Conservation (phyloP, 148 eudicot species). For the Simmondsia chinensis region DNA sequence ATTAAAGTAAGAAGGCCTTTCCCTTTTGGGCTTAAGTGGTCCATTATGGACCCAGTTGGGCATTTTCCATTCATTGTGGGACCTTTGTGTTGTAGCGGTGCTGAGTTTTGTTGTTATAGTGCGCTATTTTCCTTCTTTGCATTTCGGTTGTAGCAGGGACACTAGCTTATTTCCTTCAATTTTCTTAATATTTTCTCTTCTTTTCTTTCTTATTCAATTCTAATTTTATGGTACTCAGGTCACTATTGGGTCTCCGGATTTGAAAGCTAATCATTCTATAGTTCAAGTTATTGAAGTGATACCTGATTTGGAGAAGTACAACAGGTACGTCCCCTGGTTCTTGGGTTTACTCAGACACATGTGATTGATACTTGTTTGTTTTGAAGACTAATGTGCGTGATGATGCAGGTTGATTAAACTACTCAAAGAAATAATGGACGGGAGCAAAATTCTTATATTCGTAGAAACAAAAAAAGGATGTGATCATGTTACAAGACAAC, state of each 20-base stretch:
- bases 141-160: too few species aligned
- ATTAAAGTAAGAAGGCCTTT: too few species aligned
- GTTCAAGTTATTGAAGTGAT: constrained; percentile 86
- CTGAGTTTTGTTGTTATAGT: too few species aligned
- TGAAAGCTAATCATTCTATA: constrained; percentile 93
- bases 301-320: constrained; percentile 82
- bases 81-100: too few species aligned
- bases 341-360: too few species aligned
- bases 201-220: background rate
- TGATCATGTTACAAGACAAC: constrained; percentile 89
- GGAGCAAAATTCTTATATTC: constrained; percentile 77
- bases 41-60: too few species aligned
- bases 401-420: constrained; percentile 87
- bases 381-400: too few species aligned
- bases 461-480: constrained; percentile 98
- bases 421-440: constrained; percentile 81
- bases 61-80: too few species aligned
- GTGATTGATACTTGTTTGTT: too few species aligned
- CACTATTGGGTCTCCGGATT: constrained; percentile 72
- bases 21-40: too few species aligned
- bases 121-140: too few species aligned
- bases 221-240: constrained; percentile 35
- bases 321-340: constrained; percentile 41
- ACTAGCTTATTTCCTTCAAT: too few species aligned
- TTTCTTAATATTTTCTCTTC: constrained; percentile 7